Conservation (phyloP, 441 rosid species). For the Bruguiera hainesii region DNA sequence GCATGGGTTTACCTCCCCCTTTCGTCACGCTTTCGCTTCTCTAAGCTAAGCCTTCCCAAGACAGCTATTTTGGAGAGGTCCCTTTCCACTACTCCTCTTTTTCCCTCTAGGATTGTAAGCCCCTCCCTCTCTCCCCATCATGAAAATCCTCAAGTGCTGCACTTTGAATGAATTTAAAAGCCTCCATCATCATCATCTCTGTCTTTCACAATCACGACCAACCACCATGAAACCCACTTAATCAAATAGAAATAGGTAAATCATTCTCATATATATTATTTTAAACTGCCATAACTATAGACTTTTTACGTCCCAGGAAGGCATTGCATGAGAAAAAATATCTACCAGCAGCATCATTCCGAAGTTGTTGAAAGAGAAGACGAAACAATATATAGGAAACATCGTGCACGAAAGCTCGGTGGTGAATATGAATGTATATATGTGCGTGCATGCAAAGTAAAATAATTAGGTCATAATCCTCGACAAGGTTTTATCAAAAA, state of each 20-base stretch:
- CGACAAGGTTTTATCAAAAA: not conserved
- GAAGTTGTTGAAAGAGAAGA: constrained; percentile 38
- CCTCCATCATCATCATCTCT: constrained; percentile 28
- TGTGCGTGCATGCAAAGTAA: constrained; percentile 52
- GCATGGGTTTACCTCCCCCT: constrained; percentile 40
- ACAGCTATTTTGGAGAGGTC: constrained; percentile 15
- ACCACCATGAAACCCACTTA: constrained; percentile 16
- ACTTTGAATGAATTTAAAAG: constrained; percentile 34
- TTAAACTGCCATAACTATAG: not conserved
- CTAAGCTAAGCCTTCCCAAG: constrained; percentile 33
- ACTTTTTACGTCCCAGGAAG: constrained; percentile 73
- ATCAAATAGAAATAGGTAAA: not conserved
- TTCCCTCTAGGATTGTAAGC: constrained; percentile 11
- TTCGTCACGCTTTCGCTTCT: constrained; percentile 70
- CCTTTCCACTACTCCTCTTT: not conserved
- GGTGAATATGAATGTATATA: constrained; percentile 28
- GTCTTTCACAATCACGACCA: constrained; percentile 29
- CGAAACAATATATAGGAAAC: constrained; percentile 22
- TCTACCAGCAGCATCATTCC: constrained; percentile 79
- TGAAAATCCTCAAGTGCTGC: constrained; percentile 38
- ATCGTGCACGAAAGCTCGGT: constrained; percentile 43
- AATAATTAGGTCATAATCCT: constrained; percentile 9
- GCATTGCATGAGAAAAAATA: constrained; percentile 79
- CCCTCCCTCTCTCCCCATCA: constrained; percentile 7
- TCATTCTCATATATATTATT: too few species aligned